Evolutionary conservation across 2,329 filamentous ascomycete genomes (phyloP).

Genomic region (Xylariales sp.): DNA sequence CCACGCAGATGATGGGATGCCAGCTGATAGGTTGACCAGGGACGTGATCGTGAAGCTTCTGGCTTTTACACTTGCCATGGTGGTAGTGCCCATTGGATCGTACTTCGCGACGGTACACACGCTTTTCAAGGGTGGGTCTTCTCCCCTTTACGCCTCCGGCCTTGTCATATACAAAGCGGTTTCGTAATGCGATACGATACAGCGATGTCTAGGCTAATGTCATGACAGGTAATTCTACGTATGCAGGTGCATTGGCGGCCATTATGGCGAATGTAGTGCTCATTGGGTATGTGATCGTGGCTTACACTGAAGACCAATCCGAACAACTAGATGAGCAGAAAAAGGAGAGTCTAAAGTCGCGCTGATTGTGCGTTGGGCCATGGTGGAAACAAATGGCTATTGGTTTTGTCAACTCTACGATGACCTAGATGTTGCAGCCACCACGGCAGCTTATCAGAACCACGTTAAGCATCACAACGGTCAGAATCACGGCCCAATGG

Average conservation of each 20-base stretch:
- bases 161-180: no score
- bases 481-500: no score
- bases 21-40: no score
- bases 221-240: constrained; percentile 74
- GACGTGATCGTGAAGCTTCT: constrained; percentile 87
- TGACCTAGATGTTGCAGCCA: no score
- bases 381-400: no score
- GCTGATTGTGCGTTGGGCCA: constrained; percentile 9
- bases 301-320: constrained; percentile 76
- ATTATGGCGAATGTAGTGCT: constrained; percentile 88
- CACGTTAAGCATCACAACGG: no score
- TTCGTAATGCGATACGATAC: no score
- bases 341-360: constrained; percentile 43
- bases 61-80: constrained; percentile 87
- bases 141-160: no score
- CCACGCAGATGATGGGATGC: not conserved
- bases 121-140: constrained; percentile 73
- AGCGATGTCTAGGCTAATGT: not conserved
- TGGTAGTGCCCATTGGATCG: constrained; percentile 77
- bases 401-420: not conserved
- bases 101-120: constrained; percentile 79
- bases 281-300: constrained; percentile 84
- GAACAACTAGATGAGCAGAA: constrained; percentile 40
- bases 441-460: no score
- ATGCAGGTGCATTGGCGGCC: constrained; percentile 78